Evolutionary conservation across 768 basidiomycete genomes (phyloP), one percentile per base, ranked within the genome.

Genomic region (Solioccasus polychromus): DNA sequence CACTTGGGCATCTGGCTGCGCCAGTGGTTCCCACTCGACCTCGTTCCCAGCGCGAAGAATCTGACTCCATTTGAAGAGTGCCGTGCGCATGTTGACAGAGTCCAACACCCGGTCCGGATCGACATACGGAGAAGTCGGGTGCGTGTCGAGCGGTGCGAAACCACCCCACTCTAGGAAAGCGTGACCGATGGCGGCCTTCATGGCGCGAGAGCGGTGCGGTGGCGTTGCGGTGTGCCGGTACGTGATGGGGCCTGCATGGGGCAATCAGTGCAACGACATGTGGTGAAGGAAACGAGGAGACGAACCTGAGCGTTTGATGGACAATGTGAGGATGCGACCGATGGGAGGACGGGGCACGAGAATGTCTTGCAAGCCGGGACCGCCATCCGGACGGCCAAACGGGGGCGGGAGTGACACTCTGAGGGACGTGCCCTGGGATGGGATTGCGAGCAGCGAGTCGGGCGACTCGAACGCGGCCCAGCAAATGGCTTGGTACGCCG

Each of bases 381-480:
- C 71, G 8, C 71, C 71, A 3, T 61, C 59, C 0, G 51, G 55
- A 5, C 46, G 46, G 26, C 48, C 45, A 19, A 51, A 29, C 6
- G 39, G 32, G 18, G 63, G 45, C 7, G 68, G 67, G 4, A 66
- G 58, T 3, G 42, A 47, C n/a, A 72, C 60, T 18, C 61, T 57
- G 17, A 72, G 42, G 10, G 52, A 58, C 19, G 48, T 61, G 8
- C 70, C 68, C n/a, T 44, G 42, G 12, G 44, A 32, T 30, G 68
- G 58, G 19, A 81, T 55, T 6, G 64, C 65, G 30, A 66, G 45
- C 24, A 70, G 55, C 0, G 77, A 74, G 17, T 63, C 63, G 4
- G 72, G 65, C 24, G 77, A 69, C 22, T 65, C 64, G 52, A 84
- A 83, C 3, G 71, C 63, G 0, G 75, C 68, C 54, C 67, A 69